Conservation (phyloP, 345 rosid species). For the Salix dunnii region DNA sequence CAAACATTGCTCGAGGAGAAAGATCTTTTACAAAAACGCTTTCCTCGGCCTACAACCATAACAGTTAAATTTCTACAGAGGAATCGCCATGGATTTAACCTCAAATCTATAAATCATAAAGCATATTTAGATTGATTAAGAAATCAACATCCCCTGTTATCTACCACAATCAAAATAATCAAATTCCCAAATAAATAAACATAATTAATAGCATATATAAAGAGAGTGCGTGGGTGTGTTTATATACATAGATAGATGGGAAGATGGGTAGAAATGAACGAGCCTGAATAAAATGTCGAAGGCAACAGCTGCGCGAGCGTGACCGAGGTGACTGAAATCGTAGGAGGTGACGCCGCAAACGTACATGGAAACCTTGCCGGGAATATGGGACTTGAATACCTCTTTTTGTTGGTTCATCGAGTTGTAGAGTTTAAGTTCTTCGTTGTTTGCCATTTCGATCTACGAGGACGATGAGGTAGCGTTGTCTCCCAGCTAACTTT, state of each 20-base stretch:
- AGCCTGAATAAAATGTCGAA: conserved; percentile 83
- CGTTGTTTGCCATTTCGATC: conserved; percentile 17
- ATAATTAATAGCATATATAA: not conserved
- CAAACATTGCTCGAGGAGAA: no score
- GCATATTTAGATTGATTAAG: no score
- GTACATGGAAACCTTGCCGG: conserved; percentile 68
- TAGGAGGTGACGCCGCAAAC: conserved; percentile 92
- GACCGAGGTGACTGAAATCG: conserved; percentile 85
- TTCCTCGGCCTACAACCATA: no score
- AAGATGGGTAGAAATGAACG: not conserved
- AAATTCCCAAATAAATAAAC: not conserved
- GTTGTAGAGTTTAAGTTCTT: conserved; percentile 53
- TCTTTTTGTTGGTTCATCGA: conserved; percentile 68
- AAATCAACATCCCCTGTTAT: not conserved
- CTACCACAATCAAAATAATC: not conserved
- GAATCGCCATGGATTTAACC: no score
- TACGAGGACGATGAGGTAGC: not conserved
- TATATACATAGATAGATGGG: not conserved
- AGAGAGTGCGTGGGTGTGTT: not conserved
- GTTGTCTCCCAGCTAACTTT: not conserved
- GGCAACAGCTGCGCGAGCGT: conserved; percentile 81
- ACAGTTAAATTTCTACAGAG: no score
- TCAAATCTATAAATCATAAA: no score
- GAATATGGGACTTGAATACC: conserved; percentile 43
- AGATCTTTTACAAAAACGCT: no score